Conservation (phyloP, 306 rosid genomes). For the Quercus variabilis region DNA sequence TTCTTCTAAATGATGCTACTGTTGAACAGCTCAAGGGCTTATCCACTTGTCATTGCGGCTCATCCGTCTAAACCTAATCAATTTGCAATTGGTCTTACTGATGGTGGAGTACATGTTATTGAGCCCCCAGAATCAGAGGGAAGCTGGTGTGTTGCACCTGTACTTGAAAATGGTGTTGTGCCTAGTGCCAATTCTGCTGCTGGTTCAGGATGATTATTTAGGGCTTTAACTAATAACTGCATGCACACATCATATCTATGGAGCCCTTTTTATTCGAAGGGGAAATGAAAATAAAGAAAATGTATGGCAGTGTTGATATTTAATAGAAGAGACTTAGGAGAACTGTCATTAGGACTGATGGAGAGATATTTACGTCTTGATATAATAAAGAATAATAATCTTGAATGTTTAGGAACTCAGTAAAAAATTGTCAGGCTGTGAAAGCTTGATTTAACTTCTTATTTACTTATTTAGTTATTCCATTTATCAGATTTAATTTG, state of each 20-base stretch:
- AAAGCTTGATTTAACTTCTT: too few species aligned
- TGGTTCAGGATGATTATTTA: conserved; percentile 32
- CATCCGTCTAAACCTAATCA: conserved; percentile 92
- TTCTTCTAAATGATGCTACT: not conserved
- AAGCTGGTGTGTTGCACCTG: conserved; percentile 84
- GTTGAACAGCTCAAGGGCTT: conserved; percentile 54
- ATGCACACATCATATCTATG: not conserved
- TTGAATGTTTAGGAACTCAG: too few species aligned
- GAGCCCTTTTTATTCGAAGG: not conserved
- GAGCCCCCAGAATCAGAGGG: conserved; percentile 91
- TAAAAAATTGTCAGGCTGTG: too few species aligned
- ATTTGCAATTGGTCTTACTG: conserved; percentile 87
- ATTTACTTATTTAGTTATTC: too few species aligned
- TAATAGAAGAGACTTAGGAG: not conserved
- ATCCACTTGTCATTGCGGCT: conserved; percentile 86
- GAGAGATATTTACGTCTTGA: not conserved
- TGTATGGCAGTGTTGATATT: not conserved
- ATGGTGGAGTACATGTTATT: conserved; percentile 84
- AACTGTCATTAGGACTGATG: not conserved
- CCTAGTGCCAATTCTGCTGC: conserved; percentile 63
- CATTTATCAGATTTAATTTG: too few species aligned
- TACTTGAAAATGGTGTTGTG: conserved; percentile 83
- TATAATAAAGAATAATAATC: not conserved
- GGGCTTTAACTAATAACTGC: not conserved
- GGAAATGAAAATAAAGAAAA: not conserved